phyloP scores from a whole-genome alignment of 345 rosid genomes.

The Gossypium sturtianum region DNA sequence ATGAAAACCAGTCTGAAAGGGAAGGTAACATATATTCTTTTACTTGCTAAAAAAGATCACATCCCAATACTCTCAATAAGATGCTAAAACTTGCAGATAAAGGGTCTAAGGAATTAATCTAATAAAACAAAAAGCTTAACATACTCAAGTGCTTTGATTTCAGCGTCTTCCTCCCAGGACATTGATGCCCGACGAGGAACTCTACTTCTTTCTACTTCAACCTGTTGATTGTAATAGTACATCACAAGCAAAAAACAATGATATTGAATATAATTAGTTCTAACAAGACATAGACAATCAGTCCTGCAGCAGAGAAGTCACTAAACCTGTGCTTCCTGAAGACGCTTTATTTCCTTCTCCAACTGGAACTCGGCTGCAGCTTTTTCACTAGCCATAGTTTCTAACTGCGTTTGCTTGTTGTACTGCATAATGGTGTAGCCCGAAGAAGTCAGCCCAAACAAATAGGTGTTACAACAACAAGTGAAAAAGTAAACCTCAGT shows the following conservation, averaged over 20 bases:
- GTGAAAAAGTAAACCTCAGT: constrained; percentile 7
- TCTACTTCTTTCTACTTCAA: constrained; percentile 85
- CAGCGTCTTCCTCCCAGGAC: constrained; percentile 94
- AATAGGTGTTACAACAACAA: neutral
- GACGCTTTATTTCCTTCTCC: constrained; percentile 87
- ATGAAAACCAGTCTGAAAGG: neutral
- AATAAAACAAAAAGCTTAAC: constrained; percentile 18
- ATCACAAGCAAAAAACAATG: constrained; percentile 6
- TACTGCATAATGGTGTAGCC: constrained; percentile 46
- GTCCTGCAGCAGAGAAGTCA: constrained; percentile 7
- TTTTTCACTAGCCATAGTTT: constrained; percentile 95
- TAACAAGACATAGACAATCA: constrained; percentile 8
- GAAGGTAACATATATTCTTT: neutral
- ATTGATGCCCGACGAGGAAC: constrained; percentile 63
- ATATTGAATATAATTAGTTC: neutral
- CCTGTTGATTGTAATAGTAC: constrained; percentile 34
- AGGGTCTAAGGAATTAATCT: neutral
- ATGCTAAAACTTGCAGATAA: constrained; percentile 5
- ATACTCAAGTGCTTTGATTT: constrained; percentile 92
- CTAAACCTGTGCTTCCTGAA: constrained; percentile 80
- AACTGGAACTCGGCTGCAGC: constrained; percentile 98
- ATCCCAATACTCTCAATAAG: neutral
- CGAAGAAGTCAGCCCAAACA: constrained; percentile 9
- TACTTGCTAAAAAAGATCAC: neutral
- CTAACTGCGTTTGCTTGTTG: constrained; percentile 97